These are phyloP conservation scores for Cerioporus squamosus DNA, from an alignment of 1,284 basidiomycete species.

Conservation along the genomic window DNA sequence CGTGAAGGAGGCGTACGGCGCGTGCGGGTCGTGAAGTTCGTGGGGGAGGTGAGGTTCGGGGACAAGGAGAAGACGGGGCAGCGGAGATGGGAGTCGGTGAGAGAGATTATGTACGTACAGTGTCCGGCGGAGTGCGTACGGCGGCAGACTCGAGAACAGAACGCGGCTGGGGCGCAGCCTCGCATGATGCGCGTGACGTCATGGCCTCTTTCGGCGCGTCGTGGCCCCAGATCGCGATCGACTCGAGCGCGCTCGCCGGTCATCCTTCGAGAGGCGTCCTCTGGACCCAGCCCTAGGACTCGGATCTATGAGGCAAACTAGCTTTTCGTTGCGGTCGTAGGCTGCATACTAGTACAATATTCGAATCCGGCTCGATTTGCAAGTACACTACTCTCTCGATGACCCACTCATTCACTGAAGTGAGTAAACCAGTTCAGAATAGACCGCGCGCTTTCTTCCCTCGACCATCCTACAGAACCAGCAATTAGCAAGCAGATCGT, in stretches of 20 bases:
- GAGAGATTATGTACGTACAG: slow-evolving; percentile 7
- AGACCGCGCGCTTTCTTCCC: slow-evolving; percentile 56
- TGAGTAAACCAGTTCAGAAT: slow-evolving; percentile 34
- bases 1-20: neutral
- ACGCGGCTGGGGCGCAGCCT: neutral
- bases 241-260: neutral
- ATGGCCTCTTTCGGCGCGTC: neutral
- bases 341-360: too few relatives aligned
- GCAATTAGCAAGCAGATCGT: neutral
- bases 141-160: neutral
- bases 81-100: neutral
- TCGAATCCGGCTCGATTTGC: too few relatives aligned
- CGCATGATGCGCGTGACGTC: slow-evolving; percentile 14
- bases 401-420: neutral
- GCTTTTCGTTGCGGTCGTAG: too few relatives aligned
- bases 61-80: neutral
- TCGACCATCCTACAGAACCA: slow-evolving; percentile 51
- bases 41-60: neutral
- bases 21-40: slow-evolving; percentile 22
- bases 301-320: too few relatives aligned
- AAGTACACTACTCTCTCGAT: too few relatives aligned
- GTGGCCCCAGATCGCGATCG: neutral
- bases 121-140: neutral
- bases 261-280: too few relatives aligned
- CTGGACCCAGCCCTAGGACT: too few relatives aligned